Percentiles rank a stretch among this genome's conserved stretches.
Conservation (phyloP, 768 basidiomycete genomes). For the Guyanaporus albipodus region DNA sequence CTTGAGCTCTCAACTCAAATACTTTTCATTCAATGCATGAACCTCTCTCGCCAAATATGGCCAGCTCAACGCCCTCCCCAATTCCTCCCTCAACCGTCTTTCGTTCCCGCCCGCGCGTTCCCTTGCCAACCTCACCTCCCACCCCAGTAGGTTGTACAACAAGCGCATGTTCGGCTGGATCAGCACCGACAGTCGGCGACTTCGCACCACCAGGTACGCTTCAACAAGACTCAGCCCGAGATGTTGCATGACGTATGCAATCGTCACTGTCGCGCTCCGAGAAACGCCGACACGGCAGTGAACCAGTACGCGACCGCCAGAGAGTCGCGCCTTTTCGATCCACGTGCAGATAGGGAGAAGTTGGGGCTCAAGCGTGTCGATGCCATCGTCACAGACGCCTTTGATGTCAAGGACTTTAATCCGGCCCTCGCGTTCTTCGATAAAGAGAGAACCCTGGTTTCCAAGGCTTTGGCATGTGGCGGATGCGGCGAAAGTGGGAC, state of each 20-base stretch:
- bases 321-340: slow-evolving; percentile 81
- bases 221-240: slow-evolving; percentile 81
- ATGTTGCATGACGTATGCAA: slow-evolving; percentile 97
- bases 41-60: slow-evolving; percentile 84
- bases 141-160: slow-evolving; percentile 90
- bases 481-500: slow-evolving; percentile 33
- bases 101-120: slow-evolving; percentile 58
- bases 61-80: slow-evolving; percentile 73
- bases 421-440: slow-evolving; percentile 82
- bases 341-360: slow-evolving; percentile 86
- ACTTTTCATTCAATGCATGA: slow-evolving; percentile 83
- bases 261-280: slow-evolving; percentile 89
- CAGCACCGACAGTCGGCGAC: slow-evolving; percentile 81
- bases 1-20: slow-evolving; percentile 40
- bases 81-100: slow-evolving; percentile 48
- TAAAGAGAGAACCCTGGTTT: slow-evolving; percentile 74
- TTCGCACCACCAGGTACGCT: slow-evolving; percentile 90
- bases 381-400: slow-evolving; percentile 93
- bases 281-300: slow-evolving; percentile 99
- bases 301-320: slow-evolving; percentile 88
- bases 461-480: slow-evolving; percentile 46
- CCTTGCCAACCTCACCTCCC: slow-evolving; percentile 90
- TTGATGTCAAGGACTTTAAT: slow-evolving; percentile 91
- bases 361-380: slow-evolving; percentile 89
- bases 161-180: slow-evolving; percentile 97